Percentiles rank a stretch among this genome's conserved stretches.
These are phyloP conservation scores for Kurtzmaniella quercitrusa DNA, from an alignment of 1,139 yeast species.

Conservation along the genomic window DNA sequence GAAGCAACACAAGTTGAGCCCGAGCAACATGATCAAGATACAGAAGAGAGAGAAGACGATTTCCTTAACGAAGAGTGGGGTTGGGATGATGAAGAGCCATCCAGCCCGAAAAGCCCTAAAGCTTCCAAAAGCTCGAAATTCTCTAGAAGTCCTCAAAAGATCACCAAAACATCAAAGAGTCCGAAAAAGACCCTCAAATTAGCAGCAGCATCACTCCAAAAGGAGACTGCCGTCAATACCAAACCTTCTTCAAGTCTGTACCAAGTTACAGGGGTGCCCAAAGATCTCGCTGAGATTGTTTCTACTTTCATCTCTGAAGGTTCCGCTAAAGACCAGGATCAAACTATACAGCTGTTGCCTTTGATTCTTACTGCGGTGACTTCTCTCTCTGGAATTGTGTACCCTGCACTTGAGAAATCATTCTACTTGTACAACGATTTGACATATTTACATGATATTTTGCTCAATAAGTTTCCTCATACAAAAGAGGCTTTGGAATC, in stretches of 20 bases:
- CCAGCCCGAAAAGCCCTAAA: conserved; percentile 2
- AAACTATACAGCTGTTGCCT: neutral
- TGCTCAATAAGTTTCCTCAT: neutral
- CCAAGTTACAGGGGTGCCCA: conserved; percentile 1
- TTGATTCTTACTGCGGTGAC: conserved; percentile 18
- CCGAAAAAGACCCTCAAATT: neutral
- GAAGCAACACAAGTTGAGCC: neutral
- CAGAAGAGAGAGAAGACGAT: conserved; percentile 4
- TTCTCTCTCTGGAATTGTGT: conserved; percentile 28
- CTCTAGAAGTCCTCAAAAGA: neutral
- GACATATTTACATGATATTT: conserved; percentile 15
- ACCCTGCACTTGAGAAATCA: conserved; percentile 30
- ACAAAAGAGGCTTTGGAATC: neutral
- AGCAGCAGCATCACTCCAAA: neutral
- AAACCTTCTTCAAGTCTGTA: neutral
- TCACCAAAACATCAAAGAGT: neutral
- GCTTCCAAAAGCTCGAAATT: neutral
- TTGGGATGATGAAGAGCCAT: conserved; percentile 9
- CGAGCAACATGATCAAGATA: neutral
- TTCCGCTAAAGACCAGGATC: neutral
- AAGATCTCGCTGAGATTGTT: neutral
- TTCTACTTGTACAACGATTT: conserved; percentile 36
- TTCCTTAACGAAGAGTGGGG: conserved; percentile 9
- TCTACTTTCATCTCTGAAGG: neutral
- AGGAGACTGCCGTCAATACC: neutral